Conservation (phyloP, 2,329 filamentous ascomycete genomes). For the Uncinocarpus reesii region DNA sequence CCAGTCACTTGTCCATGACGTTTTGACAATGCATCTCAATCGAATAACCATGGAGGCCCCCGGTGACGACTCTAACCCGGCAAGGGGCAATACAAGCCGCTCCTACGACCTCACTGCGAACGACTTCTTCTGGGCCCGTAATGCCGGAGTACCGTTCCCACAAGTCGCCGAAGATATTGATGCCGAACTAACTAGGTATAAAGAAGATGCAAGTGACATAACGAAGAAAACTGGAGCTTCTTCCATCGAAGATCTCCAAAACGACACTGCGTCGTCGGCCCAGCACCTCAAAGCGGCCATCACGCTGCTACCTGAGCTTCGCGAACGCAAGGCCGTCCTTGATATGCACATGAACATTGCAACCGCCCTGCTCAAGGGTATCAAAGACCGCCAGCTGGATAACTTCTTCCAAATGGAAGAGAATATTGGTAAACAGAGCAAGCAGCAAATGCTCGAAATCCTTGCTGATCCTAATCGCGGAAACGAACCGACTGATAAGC, state of each 20-base stretch:
- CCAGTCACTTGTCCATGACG: conserved; percentile 73
- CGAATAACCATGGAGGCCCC: conserved; percentile 85
- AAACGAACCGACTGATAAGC: conserved; percentile 73
- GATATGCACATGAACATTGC: conserved; percentile 99
- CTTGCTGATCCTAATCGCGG: conserved; percentile 75
- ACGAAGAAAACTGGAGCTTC: conserved; percentile 91
- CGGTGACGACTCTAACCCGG: conserved; percentile 63
- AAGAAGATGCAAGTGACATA: conserved; percentile 86
- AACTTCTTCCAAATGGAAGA: conserved; percentile 96
- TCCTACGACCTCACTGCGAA: conserved; percentile 79
- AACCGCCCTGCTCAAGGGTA: conserved; percentile 66
- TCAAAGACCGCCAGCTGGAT: conserved; percentile 90
- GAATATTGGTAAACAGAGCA: conserved; percentile 80
- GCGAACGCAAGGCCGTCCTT: conserved; percentile 81
- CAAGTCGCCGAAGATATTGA: conserved; percentile 96
- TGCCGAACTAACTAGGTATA: conserved; percentile 83
- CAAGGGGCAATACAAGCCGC: conserved; percentile 70
- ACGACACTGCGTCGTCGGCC: conserved; percentile 77
- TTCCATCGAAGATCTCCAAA: conserved; percentile 83
- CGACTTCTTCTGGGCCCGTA: conserved; percentile 95
- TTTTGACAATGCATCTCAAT: conserved; percentile 72
- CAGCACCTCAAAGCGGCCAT: conserved; percentile 95
- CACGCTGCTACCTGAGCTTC: conserved; percentile 78
- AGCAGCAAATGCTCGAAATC: conserved; percentile 76
- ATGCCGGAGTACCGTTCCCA: conserved; percentile 81